Evolutionary conservation across 495 filamentous ascomycete species (phyloP).

Genomic region (Neurospora sp.): DNA sequence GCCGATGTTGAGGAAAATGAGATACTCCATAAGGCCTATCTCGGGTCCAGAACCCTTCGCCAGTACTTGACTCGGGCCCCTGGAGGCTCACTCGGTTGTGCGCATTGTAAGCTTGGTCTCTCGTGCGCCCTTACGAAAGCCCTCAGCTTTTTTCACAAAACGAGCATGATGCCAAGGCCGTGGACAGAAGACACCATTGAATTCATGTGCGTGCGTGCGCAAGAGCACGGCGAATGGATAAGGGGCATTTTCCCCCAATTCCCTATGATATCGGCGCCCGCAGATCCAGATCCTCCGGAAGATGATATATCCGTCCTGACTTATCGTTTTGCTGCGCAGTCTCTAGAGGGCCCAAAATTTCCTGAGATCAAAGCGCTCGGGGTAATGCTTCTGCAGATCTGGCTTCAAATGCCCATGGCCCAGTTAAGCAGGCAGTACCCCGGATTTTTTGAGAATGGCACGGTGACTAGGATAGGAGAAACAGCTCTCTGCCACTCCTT

Average conservation of each 20-base stretch:
- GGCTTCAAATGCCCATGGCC: background rate
- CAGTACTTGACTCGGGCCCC: background rate
- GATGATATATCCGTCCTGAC: background rate
- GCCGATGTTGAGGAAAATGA: background rate
- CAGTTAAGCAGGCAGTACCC: background rate
- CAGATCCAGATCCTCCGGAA: background rate
- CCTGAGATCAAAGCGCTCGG: background rate
- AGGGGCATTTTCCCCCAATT: rapidly evolving
- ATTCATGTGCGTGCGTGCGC: background rate
- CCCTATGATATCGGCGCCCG: background rate
- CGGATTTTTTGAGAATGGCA: background rate
- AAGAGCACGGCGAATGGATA: background rate
- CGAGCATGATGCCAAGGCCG: background rate
- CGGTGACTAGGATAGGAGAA: background rate
- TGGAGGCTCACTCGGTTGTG: background rate
- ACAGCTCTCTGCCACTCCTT: background rate
- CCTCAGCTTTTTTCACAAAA: background rate
- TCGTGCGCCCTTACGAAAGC: background rate
- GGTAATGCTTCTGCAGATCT: background rate
- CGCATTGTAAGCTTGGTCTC: background rate
- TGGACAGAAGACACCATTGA: background rate
- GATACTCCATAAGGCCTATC: background rate
- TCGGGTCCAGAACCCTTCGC: background rate
- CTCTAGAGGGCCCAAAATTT: background rate
- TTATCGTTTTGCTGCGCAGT: background rate